Base-by-base conservation (phyloP, 169 alveolate genomes). In the Plasmodium inui region DNA sequence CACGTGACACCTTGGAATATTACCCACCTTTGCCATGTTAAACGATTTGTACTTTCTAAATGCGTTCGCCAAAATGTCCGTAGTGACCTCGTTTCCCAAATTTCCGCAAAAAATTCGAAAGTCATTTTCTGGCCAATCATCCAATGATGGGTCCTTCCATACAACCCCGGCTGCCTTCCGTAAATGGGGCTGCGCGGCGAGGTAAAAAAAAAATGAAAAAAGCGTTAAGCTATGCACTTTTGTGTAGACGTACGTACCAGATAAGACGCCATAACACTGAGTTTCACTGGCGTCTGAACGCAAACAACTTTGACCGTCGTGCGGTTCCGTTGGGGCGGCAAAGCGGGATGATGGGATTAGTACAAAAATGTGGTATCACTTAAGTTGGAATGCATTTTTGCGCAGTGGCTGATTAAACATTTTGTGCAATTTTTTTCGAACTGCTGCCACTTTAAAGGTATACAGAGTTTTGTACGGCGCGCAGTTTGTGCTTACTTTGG, bases 81-180 rank as follows among this genome's bases (percentile, higher is more conserved):
- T 99, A 41, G 98, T 98, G 19, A 99, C 99, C 91, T 99, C 99
- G 88, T 98, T 98, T 12, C 99, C 99, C 76, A 99, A 93, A 96
- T 99, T 99, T 12, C 99, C 99, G 88, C 99, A 98, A 93, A 98
- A 99, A 26, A 99, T 97, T 92, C 99, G 97, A 96, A 97, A 98
- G 94, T 99, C 99, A 93, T 98, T 98, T 83, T 98, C 99, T 3
- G 99, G 98, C 99, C 99, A 99, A 44, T 99, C 99, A 72, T 98
- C 99, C 73, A 99, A 95, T 46, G 99, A 97, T 22, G 98, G 97
- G 92, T 99, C 99, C 81, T 97, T 98, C 99, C 99, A 99, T 17
- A 98, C 97, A 39, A 96, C 96, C 3, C 99, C 99, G 3, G 99
- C 99, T 26, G 99, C 99, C 96, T 98, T 98, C 83, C 99, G 95